Evolutionary conservation across 2,329 filamentous ascomycete genomes (phyloP).

Genomic region (Aspergillus cejpii): DNA sequence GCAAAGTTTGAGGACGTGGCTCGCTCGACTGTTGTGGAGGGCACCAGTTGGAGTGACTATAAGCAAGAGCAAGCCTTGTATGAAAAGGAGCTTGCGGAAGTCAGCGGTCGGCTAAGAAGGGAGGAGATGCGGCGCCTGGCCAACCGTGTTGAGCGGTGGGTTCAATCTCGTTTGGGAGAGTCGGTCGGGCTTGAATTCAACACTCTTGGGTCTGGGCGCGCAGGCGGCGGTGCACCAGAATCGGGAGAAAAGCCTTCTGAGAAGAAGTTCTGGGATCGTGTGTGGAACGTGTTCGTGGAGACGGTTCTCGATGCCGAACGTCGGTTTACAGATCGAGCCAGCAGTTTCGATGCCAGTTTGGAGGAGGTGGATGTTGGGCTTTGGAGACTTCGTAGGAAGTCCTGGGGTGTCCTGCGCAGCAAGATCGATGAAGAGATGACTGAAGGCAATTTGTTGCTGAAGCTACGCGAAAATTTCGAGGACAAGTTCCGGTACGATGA

Average conservation of each 20-base stretch:
- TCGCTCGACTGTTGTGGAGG: constrained; percentile 65
- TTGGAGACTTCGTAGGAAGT: constrained; percentile 88
- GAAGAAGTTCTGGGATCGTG: constrained; percentile 88
- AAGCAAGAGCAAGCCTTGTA: constrained; percentile 71
- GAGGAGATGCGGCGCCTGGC: constrained; percentile 95
- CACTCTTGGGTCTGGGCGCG: constrained; percentile 82
- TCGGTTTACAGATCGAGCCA: constrained; percentile 79
- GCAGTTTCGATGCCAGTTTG: constrained; percentile 84
- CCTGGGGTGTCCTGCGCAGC: constrained; percentile 81
- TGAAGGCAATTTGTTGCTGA: constrained; percentile 92
- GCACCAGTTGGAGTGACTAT: constrained; percentile 82
- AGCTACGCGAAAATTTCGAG: constrained; percentile 96
- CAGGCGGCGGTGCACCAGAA: constrained; percentile 73
- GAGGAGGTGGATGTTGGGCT: constrained; percentile 88
- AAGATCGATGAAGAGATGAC: constrained; percentile 97
- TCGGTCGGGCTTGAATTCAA: constrained; percentile 92
- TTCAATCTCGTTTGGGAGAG: constrained; percentile 78
- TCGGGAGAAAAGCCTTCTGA: constrained; percentile 68
- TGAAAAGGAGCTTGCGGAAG: constrained; percentile 84
- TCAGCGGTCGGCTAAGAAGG: constrained; percentile 74
- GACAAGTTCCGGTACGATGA: constrained; percentile 99
- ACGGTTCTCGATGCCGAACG: constrained; percentile 79
- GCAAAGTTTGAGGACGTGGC: constrained; percentile 70
- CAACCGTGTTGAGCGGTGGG: constrained; percentile 87
- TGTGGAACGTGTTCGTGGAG: constrained; percentile 78